Evolutionary conservation across 2,329 filamentous ascomycete genomes (phyloP).

Genomic region (Ophiostoma ulmi): DNA sequence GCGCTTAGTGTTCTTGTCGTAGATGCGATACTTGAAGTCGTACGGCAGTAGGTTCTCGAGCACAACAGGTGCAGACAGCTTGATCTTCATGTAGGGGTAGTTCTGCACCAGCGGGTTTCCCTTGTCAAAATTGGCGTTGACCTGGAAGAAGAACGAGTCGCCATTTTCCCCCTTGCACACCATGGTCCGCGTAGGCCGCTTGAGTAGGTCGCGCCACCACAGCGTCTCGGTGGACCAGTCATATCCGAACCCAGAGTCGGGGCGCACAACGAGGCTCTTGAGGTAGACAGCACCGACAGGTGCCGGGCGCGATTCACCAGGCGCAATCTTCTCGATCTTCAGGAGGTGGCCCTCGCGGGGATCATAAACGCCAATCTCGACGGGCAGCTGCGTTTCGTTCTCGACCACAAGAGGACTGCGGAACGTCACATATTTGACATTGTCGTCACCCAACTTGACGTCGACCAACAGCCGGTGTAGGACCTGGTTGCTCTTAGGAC

Average conservation of each 20-base stretch:
- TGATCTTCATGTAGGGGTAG: constrained; percentile 92
- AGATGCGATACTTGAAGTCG: constrained; percentile 98
- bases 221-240: constrained; percentile 86
- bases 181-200: constrained; percentile 76
- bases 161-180: constrained; percentile 82
- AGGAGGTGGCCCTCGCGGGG: constrained; percentile 80
- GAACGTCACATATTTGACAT: constrained; percentile 96
- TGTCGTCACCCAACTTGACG: constrained; percentile 83
- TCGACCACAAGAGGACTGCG: constrained; percentile 87
- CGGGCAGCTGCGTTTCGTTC: constrained; percentile 92
- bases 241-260: constrained; percentile 94
- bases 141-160: constrained; percentile 94
- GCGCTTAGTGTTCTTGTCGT: constrained; percentile 96
- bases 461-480: constrained; percentile 89
- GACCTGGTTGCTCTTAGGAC: constrained; percentile 78
- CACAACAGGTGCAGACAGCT: constrained; percentile 86
- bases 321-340: constrained; percentile 96
- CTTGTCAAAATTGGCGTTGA: constrained; percentile 79
- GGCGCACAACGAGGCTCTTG: constrained; percentile 80
- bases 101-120: constrained; percentile 73
- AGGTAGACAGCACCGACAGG: constrained; percentile 89
- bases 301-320: constrained; percentile 81
- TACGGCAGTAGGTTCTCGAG: constrained; percentile 92
- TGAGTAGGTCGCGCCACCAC: constrained; percentile 89
- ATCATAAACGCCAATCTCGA: constrained; percentile 89